phyloP scores from a whole-genome alignment of 1,284 basidiomycete genomes.

The Coniferiporia weirii region DNA sequence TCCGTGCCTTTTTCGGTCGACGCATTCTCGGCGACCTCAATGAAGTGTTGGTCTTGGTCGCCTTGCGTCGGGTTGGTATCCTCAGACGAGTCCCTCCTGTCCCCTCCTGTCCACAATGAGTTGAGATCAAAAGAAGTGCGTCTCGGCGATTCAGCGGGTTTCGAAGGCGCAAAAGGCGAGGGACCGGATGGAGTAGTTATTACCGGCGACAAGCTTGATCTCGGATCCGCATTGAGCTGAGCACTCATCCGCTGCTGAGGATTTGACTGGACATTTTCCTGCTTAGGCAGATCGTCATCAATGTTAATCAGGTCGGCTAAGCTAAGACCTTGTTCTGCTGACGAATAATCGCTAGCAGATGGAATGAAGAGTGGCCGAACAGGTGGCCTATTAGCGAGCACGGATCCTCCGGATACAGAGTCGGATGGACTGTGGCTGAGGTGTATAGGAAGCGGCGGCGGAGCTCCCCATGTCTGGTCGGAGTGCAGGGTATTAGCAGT shows the following conservation, averaged over 20 bases:
- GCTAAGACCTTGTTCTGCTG: slow-evolving; percentile 58
- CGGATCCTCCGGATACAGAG: slow-evolving; percentile 21
- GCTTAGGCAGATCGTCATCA: slow-evolving; percentile 52
- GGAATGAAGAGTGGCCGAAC: slow-evolving; percentile 38
- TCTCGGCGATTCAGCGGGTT: slow-evolving; percentile 19
- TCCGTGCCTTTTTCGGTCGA: slow-evolving; percentile 18
- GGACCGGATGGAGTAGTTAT: slow-evolving; percentile 27
- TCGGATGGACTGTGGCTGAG: slow-evolving; percentile 25
- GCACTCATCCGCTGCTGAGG: slow-evolving; percentile 13
- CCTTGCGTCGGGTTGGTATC: slow-evolving; percentile 19
- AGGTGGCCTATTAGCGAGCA: slow-evolving; percentile 28
- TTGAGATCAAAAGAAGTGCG: slow-evolving; percentile 64
- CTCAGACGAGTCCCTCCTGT: slow-evolving; percentile 24
- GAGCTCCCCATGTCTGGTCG: slow-evolving; percentile 50
- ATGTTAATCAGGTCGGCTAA: slow-evolving; percentile 73
- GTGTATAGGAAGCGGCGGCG: slow-evolving; percentile 49
- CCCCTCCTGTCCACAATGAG: slow-evolving; percentile 53
- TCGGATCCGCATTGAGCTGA: slow-evolving; percentile 11
- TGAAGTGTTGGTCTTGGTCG: slow-evolving; percentile 20
- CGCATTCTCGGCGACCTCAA: slow-evolving; percentile 22
- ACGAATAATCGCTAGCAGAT: slow-evolving; percentile 37
- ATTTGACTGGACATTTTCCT: slow-evolving; percentile 22
- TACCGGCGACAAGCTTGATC: slow-evolving; percentile 15
- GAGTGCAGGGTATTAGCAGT: slow-evolving; percentile 51
- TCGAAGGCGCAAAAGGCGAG: slow-evolving; percentile 47